These are phyloP conservation scores for Rhodotorula sp. DNA, from an alignment of 1,284 basidiomycete genomes.

Conservation along the genomic window DNA sequence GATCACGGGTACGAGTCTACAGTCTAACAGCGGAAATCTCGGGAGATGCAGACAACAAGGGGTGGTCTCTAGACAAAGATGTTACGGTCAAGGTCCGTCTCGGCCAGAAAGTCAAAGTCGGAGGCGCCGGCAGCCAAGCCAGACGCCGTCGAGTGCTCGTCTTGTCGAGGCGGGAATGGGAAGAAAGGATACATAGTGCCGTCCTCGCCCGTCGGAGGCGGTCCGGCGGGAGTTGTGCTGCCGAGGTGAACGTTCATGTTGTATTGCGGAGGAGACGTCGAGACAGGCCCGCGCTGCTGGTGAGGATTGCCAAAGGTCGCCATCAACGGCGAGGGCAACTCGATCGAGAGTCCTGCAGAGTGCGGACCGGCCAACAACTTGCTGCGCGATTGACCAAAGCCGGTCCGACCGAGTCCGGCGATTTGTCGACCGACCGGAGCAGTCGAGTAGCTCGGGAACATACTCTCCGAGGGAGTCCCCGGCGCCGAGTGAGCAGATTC, in stretches of 20 bases:
- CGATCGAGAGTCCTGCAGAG: not conserved
- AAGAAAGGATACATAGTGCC: not conserved
- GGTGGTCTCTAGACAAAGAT: not conserved
- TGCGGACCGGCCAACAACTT: not conserved
- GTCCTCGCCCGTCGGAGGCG: not conserved
- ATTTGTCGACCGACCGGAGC: slow-evolving; percentile 4
- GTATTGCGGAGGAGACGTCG: not conserved
- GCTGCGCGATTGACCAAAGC: not conserved
- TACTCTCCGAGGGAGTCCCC: not conserved
- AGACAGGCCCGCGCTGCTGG: not conserved
- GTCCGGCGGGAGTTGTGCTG: not conserved
- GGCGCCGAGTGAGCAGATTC: not conserved
- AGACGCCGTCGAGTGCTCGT: not conserved
- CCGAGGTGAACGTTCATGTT: not conserved
- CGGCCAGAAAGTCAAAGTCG: not conserved
- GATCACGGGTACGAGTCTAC: too few relatives aligned
- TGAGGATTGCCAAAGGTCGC: not conserved
- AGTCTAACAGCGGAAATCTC: too few relatives aligned
- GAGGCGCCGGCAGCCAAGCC: not conserved
- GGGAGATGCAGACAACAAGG: too few relatives aligned
- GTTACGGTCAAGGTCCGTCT: not conserved
- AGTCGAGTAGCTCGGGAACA: not conserved
- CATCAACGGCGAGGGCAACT: not conserved
- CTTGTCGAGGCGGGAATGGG: not conserved
- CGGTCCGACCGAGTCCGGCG: not conserved